Conservation (phyloP, 2,329 filamentous ascomycete genomes). For the Lecanoromycetidae sp. region DNA sequence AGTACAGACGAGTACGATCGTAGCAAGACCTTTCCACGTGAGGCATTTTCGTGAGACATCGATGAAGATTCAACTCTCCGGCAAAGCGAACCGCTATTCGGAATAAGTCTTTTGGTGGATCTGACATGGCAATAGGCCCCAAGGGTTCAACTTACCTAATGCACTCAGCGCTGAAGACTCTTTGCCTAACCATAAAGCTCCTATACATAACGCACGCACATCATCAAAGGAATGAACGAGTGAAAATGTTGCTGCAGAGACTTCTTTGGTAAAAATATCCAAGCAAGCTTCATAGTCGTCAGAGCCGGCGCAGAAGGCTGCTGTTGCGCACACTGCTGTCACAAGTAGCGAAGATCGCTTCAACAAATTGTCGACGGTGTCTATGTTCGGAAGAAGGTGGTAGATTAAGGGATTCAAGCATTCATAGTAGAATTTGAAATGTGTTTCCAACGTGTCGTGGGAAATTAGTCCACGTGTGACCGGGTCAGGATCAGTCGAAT, state of each 20-base stretch:
- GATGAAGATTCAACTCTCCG: constrained; percentile 29
- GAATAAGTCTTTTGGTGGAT: constrained; percentile 18
- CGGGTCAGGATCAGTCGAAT: neutral
- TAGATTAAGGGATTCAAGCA: constrained; percentile 26
- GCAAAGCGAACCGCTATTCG: constrained; percentile 28
- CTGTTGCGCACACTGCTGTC: constrained; percentile 27
- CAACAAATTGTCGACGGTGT: constrained; percentile 22
- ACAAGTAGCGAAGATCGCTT: constrained; percentile 24
- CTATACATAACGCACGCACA: constrained; percentile 27
- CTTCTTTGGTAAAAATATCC: constrained; percentile 14
- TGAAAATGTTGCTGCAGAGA: constrained; percentile 15
- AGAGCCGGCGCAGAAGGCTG: constrained; percentile 19
- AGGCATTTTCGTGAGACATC: constrained; percentile 27
- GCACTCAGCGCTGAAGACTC: constrained; percentile 19
- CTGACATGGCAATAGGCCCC: neutral
- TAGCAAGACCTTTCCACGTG: constrained; percentile 24
- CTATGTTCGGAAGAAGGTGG: constrained; percentile 23
- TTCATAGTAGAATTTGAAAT: constrained; percentile 23
- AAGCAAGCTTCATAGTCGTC: constrained; percentile 7
- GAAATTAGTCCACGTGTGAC: neutral
- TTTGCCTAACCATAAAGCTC: constrained; percentile 29
- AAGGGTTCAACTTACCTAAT: constrained; percentile 16
- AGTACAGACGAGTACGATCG: constrained; percentile 29
- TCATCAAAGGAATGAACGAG: constrained; percentile 21
- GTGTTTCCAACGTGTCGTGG: neutral